Evolutionary conservation across 2,329 filamentous ascomycete genomes (phyloP).

Genomic region (Septoria petroselini): DNA sequence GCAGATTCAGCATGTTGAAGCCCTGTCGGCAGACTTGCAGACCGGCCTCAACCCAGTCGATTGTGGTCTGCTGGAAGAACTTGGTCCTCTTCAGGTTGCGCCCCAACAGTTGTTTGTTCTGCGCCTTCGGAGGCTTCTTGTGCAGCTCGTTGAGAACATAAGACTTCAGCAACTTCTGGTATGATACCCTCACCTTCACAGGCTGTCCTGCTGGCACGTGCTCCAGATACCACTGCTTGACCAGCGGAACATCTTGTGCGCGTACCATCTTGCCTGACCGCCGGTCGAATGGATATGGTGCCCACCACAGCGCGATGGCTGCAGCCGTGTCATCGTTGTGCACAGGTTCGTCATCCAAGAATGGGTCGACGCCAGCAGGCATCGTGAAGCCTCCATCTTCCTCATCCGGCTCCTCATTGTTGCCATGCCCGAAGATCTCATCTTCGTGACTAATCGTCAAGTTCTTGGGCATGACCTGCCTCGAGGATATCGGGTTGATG

Average conservation of each 20-base stretch:
- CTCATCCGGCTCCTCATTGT: conserved; percentile 71
- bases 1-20: conserved; percentile 97
- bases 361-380: conserved; percentile 76
- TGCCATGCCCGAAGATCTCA: conserved; percentile 80
- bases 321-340: conserved; percentile 86
- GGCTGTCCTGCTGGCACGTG: conserved; percentile 88
- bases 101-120: conserved; percentile 90
- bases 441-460: conserved; percentile 90
- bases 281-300: conserved; percentile 91
- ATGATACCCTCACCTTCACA: conserved; percentile 95
- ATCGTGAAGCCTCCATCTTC: conserved; percentile 63
- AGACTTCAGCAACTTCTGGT: conserved; percentile 95
- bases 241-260: conserved; percentile 90
- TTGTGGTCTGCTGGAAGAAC: conserved; percentile 98
- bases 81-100: conserved; percentile 91
- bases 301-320: conserved; percentile 96
- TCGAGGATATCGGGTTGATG: conserved; percentile 95
- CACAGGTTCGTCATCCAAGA: conserved; percentile 83
- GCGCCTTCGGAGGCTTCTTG: conserved; percentile 90
- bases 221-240: conserved; percentile 98
- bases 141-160: conserved; percentile 96
- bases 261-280: conserved; percentile 94
- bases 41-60: conserved; percentile 98
- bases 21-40: conserved; percentile 96
- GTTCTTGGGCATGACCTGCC: conserved; percentile 91